Percentiles rank a stretch among this genome's conserved stretches.
Conservation (phyloP, 2,329 filamentous ascomycete genomes). For the Chrysosporium keratinophilum region DNA sequence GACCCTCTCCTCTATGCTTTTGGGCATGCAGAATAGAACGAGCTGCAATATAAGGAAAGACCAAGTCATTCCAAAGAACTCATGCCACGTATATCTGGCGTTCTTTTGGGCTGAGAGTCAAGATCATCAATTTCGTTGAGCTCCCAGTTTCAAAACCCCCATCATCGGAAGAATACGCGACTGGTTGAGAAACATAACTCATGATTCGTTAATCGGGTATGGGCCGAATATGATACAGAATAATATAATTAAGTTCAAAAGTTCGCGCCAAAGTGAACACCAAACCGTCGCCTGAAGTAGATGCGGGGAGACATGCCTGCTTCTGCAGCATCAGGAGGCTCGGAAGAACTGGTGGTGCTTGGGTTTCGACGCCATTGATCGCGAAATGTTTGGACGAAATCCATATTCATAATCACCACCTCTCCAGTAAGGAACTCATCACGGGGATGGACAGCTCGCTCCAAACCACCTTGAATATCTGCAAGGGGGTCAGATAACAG, state of each 20-base stretch:
- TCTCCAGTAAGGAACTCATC: slow-evolving; percentile 32
- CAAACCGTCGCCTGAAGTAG: slow-evolving; percentile 6
- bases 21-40: too few species aligned
- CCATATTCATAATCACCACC: slow-evolving; percentile 30
- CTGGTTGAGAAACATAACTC: background rate
- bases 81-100: too few species aligned
- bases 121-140: too few species aligned
- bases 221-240: background rate
- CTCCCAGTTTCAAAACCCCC: too few species aligned
- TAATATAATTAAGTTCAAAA: background rate
- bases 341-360: slow-evolving; percentile 16
- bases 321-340: slow-evolving; percentile 18
- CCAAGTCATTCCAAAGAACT: too few species aligned
- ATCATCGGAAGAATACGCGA: background rate
- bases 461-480: background rate
- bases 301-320: background rate
- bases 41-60: too few species aligned
- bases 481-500: background rate
- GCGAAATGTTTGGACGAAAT: slow-evolving; percentile 27
- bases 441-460: slow-evolving; percentile 25
- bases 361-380: slow-evolving; percentile 32
- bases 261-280: slow-evolving; percentile 3
- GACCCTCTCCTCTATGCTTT: background rate
- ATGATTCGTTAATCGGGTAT: background rate
- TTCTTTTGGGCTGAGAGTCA: too few species aligned